Evolutionary conservation across 1,284 basidiomycete species (phyloP), one percentile per base, ranked within the genome.

Genomic region (Apiotrichum gracile): DNA sequence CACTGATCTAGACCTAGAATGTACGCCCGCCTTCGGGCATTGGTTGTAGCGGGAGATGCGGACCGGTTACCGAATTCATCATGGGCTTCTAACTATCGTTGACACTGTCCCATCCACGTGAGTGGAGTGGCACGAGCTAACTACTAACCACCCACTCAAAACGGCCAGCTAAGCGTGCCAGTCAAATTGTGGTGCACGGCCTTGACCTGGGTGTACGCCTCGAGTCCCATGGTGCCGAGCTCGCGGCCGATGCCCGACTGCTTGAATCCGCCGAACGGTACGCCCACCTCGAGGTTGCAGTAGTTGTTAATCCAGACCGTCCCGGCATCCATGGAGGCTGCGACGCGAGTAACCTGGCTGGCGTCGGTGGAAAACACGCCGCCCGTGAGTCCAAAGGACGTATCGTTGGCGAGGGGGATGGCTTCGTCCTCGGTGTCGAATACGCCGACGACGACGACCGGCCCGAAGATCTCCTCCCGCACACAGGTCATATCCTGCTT

Each of bases 261-360:
- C 75, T 92, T 93, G 79, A 90, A 92, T n/a, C 93, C 92, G 29
- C 92, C 93, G 64, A 96, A 96, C 1, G 93, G 91, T 37, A 90
- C 88, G 55, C 89, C 89, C 70, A 86, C 87, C 68, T 81, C 81
- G 47, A 91, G 70, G 9, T 87, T 53, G 63, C 86, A 87, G 74
- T 93, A 94, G 69, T 89, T 84, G 74, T 93, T 93, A 55, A 90
- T 80, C 90, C 88, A 92, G 33, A 91, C 70, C 0, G 76, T 77
- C 14, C 91, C 91, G 21, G 91, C 89, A 65, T 91, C 85, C 31
- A 94, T 77, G 31, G 83, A 83, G 24, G 81, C 81, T 2, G 88
- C 84, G 39, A 94, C 86, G 35, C 91, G 81, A 80, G 88, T 86
- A 67, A 87, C 88, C 72, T 93, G 91, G 61, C 81, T 82, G 19